Base-by-base conservation (phyloP, 495 filamentous ascomycete species). In the Neurospora tetrasperma region DNA sequence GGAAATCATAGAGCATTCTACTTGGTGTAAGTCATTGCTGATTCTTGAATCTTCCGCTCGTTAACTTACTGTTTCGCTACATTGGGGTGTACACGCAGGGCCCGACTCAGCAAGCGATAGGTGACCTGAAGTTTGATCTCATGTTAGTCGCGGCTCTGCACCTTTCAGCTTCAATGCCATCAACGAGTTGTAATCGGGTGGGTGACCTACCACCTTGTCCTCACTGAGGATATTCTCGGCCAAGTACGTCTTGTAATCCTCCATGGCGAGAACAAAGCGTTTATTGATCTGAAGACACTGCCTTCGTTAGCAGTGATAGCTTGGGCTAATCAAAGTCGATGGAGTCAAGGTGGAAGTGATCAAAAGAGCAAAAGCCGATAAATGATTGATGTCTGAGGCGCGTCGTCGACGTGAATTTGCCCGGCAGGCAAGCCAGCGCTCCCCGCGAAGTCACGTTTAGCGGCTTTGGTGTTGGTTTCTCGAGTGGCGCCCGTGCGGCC, bases 1-100 rank as follows among this genome's bases (percentile, higher is more conserved):
- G 87, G 76, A 97, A 98, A 16, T 97, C 94, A 80, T 90, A 97
- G 2, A 99, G 89, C 86, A 98, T 94, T 76, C 94, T 96, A 69
- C 14, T 7, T 59, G 68, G 71, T 73, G 59, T 66, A 66, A 66
- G 54, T 16, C 54, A 35, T 35, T 35, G 54, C 48, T 70, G 2
- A 31, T 31, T 44, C 44, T n/a, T 31, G n/a, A 20, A 18, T 39
- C 5, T 20, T 11, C 5, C 2, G 7, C 7, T 16, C 31, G 2
- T 10, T 35, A 27, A 41, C 79, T 40, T 75, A 80, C 79, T 82
- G 80, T 23, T 82, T 82, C 2, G 81, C 81, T 20, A 75, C 78
- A 79, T 96, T 94, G 82, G 90, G 89, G 79, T 97, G 92, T 14
- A 97, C 86, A 71, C 93, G 91, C 62, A 97, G 80, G 42, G 89